Evolutionary conservation across 2,329 filamentous ascomycete species (phyloP).

Genomic region (Pyricularia sp.): DNA sequence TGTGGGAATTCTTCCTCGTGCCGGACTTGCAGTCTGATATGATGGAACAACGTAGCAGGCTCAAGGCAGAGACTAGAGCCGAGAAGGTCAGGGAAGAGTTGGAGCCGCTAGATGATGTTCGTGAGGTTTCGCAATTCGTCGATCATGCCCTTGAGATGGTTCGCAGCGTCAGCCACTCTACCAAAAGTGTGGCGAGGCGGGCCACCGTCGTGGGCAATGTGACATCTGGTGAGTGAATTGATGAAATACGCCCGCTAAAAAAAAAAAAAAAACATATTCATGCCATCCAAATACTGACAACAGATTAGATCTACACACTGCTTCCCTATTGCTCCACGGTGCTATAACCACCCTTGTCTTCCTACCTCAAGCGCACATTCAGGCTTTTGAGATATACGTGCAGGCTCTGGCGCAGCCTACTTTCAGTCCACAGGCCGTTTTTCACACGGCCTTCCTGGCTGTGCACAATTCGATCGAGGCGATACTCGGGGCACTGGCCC

Average conservation of each 20-base stretch:
- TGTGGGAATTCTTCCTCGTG: conserved; percentile 98
- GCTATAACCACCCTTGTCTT: conserved; percentile 46
- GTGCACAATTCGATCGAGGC: conserved; percentile 77
- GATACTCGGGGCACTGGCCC: conserved; percentile 63
- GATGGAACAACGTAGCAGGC: conserved; percentile 76
- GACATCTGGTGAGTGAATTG: conserved; percentile 33
- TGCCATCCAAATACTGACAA: conserved; percentile 6
- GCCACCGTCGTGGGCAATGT: conserved; percentile 61
- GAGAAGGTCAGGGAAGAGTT: conserved; percentile 86
- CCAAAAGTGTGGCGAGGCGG: conserved; percentile 67
- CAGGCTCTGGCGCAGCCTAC: conserved; percentile 52
- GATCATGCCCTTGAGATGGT: conserved; percentile 85
- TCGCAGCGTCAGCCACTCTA: conserved; percentile 69
- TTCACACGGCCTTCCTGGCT: conserved; percentile 65
- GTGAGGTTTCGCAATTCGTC: conserved; percentile 86
- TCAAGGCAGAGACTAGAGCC: conserved; percentile 70
- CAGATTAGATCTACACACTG: conserved; percentile 42
- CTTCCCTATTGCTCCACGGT: conserved; percentile 10
- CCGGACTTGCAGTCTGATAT: conserved; percentile 83
- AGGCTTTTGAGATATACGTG: conserved; percentile 61
- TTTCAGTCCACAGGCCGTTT: conserved; percentile 56
- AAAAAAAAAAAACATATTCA: background rate
- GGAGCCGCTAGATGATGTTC: conserved; percentile 67
- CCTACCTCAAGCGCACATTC: conserved; percentile 53
- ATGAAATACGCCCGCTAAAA: background rate